Evolutionary conservation across 345 rosid genomes (phyloP), one percentile per base, ranked within the genome.

Genomic region (Physaria fendleri): DNA sequence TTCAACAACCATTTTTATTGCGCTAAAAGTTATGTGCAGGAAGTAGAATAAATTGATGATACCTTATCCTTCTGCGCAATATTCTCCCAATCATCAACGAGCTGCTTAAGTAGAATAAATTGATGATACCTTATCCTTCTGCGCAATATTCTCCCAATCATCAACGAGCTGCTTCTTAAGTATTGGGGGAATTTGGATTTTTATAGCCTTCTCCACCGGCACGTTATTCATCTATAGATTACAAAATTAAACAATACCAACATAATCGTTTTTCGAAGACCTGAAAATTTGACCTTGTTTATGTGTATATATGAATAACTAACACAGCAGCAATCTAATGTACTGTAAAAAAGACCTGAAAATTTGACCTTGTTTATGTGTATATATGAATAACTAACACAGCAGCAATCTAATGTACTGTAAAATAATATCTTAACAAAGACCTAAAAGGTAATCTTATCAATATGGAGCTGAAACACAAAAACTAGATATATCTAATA

Each of bases 41-140:
- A 18, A 13, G 6, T 6, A 62, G 22, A 63, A 33, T 40, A 30
- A 10, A 45, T 5, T 22, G 56, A 33, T 67, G 24, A 55, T 72
- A 90, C 99, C 92, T 89, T 85, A 56, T 93, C 96, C 77, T 82
- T 87, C 65, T 82, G 90, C 46, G 65, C 71, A 59, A 93, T 76
- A 64, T 68, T 68, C 52, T 87, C 99, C 88, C 87, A 83, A 70
- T 93, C 97, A 69, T 85, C 99, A 75, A 78, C 83, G 51, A 93
- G 85, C 68, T 82, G 99, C 76, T 81, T 89, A n/a, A n/a, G n/a
- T n/a, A n/a, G n/a, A n/a, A n/a, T 40, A 30, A 10, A 45, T 5
- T 22, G 56, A 33, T 67, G 24, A 55, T 72, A 90, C 99, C 92
- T 89, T 85, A 56, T 93, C 96, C 77, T 82, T 87, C 65, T 82